A percentile compares a stretch with the other conserved stretches of the same genome.
These are phyloP conservation scores for Henckelia pumila DNA, from an alignment of 257 asterid species.

Conservation along the genomic window DNA sequence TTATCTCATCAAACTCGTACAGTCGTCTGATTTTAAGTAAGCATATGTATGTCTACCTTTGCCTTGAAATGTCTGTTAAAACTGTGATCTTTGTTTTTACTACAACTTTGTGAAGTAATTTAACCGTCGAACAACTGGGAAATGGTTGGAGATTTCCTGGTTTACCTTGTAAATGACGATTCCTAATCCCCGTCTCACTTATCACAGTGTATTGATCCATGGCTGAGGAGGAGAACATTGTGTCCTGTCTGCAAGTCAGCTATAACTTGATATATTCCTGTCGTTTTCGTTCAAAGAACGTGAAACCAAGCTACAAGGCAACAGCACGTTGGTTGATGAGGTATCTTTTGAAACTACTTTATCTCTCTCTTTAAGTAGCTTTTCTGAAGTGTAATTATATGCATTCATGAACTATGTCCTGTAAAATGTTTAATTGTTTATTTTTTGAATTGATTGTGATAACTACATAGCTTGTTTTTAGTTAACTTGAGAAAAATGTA, in stretches of 20 bases:
- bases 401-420: background rate
- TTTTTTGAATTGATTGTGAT: no score
- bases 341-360: background rate
- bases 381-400: background rate
- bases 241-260: slow-evolving; percentile 94
- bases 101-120: background rate
- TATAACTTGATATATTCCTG: slow-evolving; percentile 38
- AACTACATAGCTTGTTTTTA: background rate
- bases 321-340: background rate
- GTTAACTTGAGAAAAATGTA: background rate
- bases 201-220: slow-evolving; percentile 88
- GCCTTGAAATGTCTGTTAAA: background rate
- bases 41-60: background rate
- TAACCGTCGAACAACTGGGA: background rate
- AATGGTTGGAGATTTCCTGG: no score
- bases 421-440: no score
- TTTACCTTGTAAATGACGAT: background rate
- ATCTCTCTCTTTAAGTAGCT: background rate
- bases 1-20: background rate
- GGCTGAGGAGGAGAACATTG: slow-evolving; percentile 79
- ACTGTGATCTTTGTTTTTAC: background rate
- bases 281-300: background rate
- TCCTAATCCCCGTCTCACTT: background rate
- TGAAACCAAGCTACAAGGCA: background rate
- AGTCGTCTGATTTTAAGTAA: background rate